These are phyloP conservation scores for Puccinia novopanici DNA, from an alignment of 1,284 basidiomycete species.

Conservation along the genomic window DNA sequence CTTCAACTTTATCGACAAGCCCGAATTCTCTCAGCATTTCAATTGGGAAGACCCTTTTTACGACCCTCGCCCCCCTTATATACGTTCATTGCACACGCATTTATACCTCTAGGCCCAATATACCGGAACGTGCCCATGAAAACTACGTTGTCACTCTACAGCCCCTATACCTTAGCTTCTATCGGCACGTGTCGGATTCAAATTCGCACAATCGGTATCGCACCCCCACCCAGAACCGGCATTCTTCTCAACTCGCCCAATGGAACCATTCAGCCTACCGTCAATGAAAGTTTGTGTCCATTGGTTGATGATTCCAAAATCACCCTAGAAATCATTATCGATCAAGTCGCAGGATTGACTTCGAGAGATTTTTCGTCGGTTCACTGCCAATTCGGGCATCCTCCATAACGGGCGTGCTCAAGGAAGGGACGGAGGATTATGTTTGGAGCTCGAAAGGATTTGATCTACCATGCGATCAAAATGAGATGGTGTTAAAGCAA, in stretches of 20 bases:
- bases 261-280: constrained; percentile 73
- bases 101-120: constrained; percentile 79
- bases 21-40: constrained; percentile 85
- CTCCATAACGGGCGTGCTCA: constrained; percentile 71
- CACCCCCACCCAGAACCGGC: constrained; percentile 56
- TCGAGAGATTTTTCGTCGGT: constrained; percentile 79
- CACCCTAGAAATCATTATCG: constrained; percentile 66
- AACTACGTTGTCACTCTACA: constrained; percentile 79
- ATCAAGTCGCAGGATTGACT: constrained; percentile 72
- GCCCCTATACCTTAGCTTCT: constrained; percentile 85
- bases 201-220: constrained; percentile 64
- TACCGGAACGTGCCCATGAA: constrained; percentile 74
- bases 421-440: constrained; percentile 70
- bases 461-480: constrained; percentile 71
- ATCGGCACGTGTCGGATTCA: constrained; percentile 86
- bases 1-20: constrained; percentile 85
- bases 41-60: constrained; percentile 90
- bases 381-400: constrained; percentile 82
- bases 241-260: constrained; percentile 63
- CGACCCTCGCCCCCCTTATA: constrained; percentile 78
- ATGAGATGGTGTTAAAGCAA: constrained; percentile 76
- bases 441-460: constrained; percentile 74
- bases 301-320: constrained; percentile 43
- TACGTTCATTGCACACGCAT: constrained; percentile 85
- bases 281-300: constrained; percentile 60